Evolutionary conservation across 2,329 filamentous ascomycete genomes (phyloP).

Genomic region (Plenodomus lindquistii): DNA sequence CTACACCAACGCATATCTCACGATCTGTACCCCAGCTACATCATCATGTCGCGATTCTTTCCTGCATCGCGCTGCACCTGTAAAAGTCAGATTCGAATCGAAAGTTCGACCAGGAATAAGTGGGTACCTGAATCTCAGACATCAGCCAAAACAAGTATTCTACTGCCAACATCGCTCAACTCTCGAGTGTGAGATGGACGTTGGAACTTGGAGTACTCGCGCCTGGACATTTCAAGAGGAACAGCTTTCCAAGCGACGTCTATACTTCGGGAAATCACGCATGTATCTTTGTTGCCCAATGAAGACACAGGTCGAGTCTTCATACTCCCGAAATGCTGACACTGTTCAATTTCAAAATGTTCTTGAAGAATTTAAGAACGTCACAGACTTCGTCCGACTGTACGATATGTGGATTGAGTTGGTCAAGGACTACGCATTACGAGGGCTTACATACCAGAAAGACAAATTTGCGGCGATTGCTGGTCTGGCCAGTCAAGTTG

Average conservation of each 20-base stretch:
- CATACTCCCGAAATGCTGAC: neutral
- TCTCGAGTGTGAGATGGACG: neutral
- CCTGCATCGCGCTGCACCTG: neutral
- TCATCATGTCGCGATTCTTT: neutral
- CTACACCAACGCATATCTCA: neutral
- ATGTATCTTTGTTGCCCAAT: neutral
- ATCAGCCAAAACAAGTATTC: neutral
- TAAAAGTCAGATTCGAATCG: neutral
- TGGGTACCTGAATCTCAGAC: neutral
- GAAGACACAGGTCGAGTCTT: neutral
- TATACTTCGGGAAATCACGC: neutral
- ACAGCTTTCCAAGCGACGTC: neutral
- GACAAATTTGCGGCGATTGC: neutral
- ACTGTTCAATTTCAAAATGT: neutral
- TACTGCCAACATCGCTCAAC: neutral
- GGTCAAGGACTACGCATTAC: neutral
- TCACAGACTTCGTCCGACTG: neutral
- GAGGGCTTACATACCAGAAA: neutral
- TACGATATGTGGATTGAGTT: neutral
- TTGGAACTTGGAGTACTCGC: neutral
- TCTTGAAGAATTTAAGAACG: neutral
- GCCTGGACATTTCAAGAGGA: slow-evolving; percentile 2
- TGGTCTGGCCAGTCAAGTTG: neutral
- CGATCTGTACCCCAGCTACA: too few species aligned
- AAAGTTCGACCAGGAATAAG: neutral